Conservation (phyloP, 495 filamentous ascomycete genomes). For the Lepraria neglecta region DNA sequence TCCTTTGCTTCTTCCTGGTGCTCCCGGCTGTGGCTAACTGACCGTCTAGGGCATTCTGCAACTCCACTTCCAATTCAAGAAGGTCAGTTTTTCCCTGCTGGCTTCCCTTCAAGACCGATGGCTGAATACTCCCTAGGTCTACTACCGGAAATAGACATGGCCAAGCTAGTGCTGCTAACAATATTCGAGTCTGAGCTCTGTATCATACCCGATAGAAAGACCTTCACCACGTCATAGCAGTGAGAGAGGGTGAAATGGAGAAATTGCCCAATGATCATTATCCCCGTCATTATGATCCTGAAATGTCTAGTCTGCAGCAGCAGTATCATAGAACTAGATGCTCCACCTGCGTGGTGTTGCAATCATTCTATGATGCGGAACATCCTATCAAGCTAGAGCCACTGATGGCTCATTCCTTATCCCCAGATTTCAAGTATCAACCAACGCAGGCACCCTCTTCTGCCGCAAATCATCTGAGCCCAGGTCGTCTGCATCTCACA, state of each 20-base stretch:
- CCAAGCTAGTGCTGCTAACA: neutral
- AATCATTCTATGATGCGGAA: neutral
- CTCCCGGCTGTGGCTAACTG: neutral
- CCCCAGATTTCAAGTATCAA: neutral
- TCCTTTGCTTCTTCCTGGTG: neutral
- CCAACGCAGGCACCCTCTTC: neutral
- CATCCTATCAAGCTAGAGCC: neutral
- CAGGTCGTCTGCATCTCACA: neutral
- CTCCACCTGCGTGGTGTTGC: neutral
- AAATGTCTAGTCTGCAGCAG: neutral
- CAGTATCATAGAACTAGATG: neutral
- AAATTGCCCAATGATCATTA: too few relatives aligned
- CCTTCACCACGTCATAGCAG: too few relatives aligned
- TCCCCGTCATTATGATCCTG: too few relatives aligned
- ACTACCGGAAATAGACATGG: constrained; percentile 54
- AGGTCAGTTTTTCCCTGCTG: constrained; percentile 38
- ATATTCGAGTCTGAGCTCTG: too few relatives aligned
- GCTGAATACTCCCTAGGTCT: constrained; percentile 51
- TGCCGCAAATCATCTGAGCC: neutral
- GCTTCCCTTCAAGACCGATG: constrained; percentile 1
- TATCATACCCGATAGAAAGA: too few relatives aligned
- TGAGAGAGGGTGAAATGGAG: too few relatives aligned
- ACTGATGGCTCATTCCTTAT: neutral
- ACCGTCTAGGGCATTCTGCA: constrained; percentile 76
- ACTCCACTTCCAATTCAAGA: constrained; percentile 97